Base-by-base conservation (phyloP, 441 rosid species). In the Aleurites moluccanus region DNA sequence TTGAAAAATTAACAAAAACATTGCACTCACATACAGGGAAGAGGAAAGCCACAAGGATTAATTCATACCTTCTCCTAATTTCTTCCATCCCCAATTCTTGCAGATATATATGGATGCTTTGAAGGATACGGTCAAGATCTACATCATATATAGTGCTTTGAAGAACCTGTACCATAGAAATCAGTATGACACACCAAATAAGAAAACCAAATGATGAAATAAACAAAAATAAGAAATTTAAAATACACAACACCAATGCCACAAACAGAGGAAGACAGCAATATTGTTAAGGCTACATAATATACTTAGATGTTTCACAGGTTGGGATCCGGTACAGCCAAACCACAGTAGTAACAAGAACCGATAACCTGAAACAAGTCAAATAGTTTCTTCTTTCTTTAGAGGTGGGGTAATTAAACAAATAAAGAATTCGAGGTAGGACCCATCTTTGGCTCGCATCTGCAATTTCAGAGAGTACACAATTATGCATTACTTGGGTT, bases 1-100 rank as follows among this genome's bases (percentile, higher is more conserved):
- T 21, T 20, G 45, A 23, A 28, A n/a, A 72, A 16, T 66, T 35
- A 62, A 15, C 2, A 63, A 14, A 23, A 20, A 7, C 16, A 15
- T 6, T 0, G 21, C 21, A 52, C 44, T 18, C 27, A 21, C 14
- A 77, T 45, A 9, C 25, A 23, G 50, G 35, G 47, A 67, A 67
- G 56, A 50, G 64, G 35, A 66, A 56, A n/a, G 75, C 52, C 44
- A 47, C 8, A 59, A 47, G 15, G 67, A 59, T 35, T 7, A 77
- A 72, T 16, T 70, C 70, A 74, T 78, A 91, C 99, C 99, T 92
- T 85, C 95, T 88, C 81, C 98, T 90, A 77, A 97, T 94, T 90
- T 97, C 99, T 83, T 97, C 99, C 99, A 97, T 97, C 50, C 99
- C 99, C 82, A 97, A 82, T 78, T 92, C 99, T 83, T 97, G 99